phyloP scores from a whole-genome alignment of 352 stramenopile genomes.

The Pilasporangium apinafurcum region DNA sequence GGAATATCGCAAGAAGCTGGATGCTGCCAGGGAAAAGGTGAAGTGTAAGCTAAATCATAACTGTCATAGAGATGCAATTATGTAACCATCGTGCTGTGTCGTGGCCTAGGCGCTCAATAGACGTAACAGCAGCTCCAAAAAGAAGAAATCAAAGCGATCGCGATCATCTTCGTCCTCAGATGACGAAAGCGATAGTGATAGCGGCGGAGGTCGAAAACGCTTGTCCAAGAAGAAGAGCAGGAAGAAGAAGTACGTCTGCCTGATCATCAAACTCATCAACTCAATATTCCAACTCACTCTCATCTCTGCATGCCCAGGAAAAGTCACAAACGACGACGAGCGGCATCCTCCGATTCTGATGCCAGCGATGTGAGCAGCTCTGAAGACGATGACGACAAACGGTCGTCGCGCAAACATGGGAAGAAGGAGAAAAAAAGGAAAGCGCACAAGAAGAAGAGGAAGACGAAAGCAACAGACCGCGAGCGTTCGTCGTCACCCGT shows the following conservation, averaged over 20 bases:
- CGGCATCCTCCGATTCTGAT: conserved; percentile 38
- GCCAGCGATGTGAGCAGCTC: conserved; percentile 18
- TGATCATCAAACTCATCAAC: too few species aligned
- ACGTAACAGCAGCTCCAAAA: conserved; percentile 55
- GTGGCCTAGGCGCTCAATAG: conserved; percentile 54
- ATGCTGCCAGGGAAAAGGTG: conserved; percentile 87
- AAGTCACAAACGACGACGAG: conserved; percentile 46
- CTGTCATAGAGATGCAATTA: neutral
- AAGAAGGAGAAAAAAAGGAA: conserved; percentile 33
- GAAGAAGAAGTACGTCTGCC: conserved; percentile 80
- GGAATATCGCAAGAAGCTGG: conserved; percentile 90
- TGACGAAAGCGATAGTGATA: conserved; percentile 39
- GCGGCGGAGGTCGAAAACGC: conserved; percentile 36
- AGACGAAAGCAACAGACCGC: conserved; percentile 44
- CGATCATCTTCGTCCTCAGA: conserved; percentile 33
- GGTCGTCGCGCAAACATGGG: conserved; percentile 16
- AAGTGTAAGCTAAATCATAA: neutral
- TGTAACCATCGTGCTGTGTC: neutral
- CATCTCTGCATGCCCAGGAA: too few species aligned
- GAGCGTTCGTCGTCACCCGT: conserved; percentile 54
- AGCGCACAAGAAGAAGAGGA: conserved; percentile 41
- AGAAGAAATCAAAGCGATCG: conserved; percentile 74
- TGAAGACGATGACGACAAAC: conserved; percentile 18
- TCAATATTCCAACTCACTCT: too few species aligned
- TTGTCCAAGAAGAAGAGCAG: conserved; percentile 54